phyloP scores from a whole-genome alignment of 148 eudicot species.

The Limonium bicolor region DNA sequence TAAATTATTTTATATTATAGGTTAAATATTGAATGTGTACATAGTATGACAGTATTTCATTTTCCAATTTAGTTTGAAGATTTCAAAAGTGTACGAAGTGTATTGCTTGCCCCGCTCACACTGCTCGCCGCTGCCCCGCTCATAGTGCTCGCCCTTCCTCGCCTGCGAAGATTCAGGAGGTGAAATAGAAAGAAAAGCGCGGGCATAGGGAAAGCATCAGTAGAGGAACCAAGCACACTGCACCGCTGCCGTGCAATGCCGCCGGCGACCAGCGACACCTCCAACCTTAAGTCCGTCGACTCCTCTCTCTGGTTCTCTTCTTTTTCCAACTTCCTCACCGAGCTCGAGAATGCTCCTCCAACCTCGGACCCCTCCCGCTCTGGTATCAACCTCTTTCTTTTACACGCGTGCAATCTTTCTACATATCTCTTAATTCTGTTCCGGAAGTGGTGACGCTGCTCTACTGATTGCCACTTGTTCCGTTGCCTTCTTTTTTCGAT shows the following conservation, averaged over 20 bases:
- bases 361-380: conserved; percentile 40
- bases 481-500: not conserved
- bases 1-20: no score
- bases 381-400: conserved; percentile 40
- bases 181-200: conserved; percentile 36
- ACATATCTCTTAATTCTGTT: conserved; percentile 8
- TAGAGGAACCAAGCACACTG: conserved; percentile 15
- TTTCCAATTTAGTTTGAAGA: no score
- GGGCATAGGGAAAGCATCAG: conserved; percentile 13
- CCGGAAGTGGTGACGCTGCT: no score
- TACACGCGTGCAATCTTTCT: not conserved
- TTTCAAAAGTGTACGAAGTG: no score
- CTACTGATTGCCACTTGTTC: not conserved
- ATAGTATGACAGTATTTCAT: no score
- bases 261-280: conserved; percentile 15
- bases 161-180: no score
- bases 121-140: no score
- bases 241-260: conserved; percentile 29
- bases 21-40: no score
- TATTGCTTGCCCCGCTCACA: no score
- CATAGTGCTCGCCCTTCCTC: no score
- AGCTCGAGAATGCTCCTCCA: conserved; percentile 55
- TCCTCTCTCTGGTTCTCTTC: conserved; percentile 91
- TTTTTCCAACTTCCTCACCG: conserved; percentile 46
- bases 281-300: conserved; percentile 32